Evolutionary conservation across 805 yeast genomes (phyloP).

Genomic region (Zygoascus ofunaensis): DNA sequence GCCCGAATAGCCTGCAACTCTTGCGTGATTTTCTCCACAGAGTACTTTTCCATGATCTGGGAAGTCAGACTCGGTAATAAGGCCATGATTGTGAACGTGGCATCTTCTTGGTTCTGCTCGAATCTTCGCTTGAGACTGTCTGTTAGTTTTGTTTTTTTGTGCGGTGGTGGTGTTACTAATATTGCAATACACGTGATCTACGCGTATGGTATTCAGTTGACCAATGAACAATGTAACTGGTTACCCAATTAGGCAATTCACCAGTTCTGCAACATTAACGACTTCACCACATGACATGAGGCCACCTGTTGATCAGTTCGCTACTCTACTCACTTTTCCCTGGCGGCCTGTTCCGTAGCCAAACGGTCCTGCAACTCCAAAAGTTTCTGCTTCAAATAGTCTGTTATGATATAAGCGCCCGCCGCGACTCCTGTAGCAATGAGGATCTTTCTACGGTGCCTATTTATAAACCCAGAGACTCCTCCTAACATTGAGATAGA

Average conservation of each 20-base stretch:
- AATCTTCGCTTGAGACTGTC: slow-evolving; percentile 60
- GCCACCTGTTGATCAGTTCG: no score
- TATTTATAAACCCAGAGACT: slow-evolving; percentile 31
- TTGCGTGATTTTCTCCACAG: slow-evolving; percentile 65
- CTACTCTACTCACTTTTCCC: slow-evolving; percentile 40
- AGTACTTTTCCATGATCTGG: slow-evolving; percentile 51
- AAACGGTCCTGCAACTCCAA: slow-evolving; percentile 42
- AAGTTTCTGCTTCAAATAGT: slow-evolving; percentile 38
- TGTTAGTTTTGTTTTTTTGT: no score
- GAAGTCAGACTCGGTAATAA: slow-evolving; percentile 66
- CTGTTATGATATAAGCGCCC: slow-evolving; percentile 35
- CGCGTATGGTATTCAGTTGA: no score
- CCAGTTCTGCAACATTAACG: no score
- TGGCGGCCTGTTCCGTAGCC: slow-evolving; percentile 49
- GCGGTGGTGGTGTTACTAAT: no score
- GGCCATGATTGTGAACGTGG: slow-evolving; percentile 73
- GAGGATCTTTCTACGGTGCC: slow-evolving; percentile 39
- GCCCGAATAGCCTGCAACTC: slow-evolving; percentile 55
- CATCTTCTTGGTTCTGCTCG: slow-evolving; percentile 86
- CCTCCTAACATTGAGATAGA: slow-evolving; percentile 18
- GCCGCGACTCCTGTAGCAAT: slow-evolving; percentile 39
- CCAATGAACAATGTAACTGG: no score
- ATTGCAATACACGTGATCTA: no score
- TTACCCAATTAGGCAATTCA: no score
- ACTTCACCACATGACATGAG: no score